These are phyloP conservation scores for Zarea fungicola DNA, from an alignment of 2,329 filamentous ascomycete species.

Conservation along the genomic window DNA sequence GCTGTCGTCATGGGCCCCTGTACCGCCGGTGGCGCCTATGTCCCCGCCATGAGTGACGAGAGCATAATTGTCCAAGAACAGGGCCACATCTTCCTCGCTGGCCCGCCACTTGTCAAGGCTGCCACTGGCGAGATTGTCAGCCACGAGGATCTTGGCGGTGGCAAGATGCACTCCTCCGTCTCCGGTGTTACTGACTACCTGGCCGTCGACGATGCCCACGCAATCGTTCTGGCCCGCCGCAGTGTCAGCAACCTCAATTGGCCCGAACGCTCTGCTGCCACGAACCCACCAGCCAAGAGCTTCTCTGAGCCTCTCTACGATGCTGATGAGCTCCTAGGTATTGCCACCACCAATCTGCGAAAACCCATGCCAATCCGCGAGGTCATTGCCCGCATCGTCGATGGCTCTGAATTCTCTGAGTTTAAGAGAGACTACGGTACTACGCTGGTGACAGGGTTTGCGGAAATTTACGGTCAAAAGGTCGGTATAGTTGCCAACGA, in stretches of 20 bases:
- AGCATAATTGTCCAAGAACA: slow-evolving; percentile 93
- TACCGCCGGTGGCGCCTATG: slow-evolving; percentile 92
- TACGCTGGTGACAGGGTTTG: slow-evolving; percentile 89
- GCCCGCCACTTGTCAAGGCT: slow-evolving; percentile 90
- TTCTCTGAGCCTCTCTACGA: slow-evolving; percentile 77
- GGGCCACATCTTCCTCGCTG: slow-evolving; percentile 95
- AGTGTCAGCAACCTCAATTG: slow-evolving; percentile 89
- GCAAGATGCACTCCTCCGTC: slow-evolving; percentile 81
- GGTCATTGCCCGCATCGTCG: slow-evolving; percentile 87
- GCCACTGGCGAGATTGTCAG: slow-evolving; percentile 90
- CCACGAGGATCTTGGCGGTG: slow-evolving; percentile 86
- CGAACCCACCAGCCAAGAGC: slow-evolving; percentile 31
- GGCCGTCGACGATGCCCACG: slow-evolving; percentile 89
- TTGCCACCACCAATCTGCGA: slow-evolving; percentile 85
- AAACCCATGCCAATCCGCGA: slow-evolving; percentile 82
- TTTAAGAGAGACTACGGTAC: slow-evolving; percentile 91
- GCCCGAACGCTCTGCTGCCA: slow-evolving; percentile 47
- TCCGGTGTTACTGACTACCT: slow-evolving; percentile 95
- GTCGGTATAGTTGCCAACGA: slow-evolving; percentile 96
- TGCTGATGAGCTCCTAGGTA: slow-evolving; percentile 74
- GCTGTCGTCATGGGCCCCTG: slow-evolving; percentile 96
- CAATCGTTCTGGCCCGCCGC: slow-evolving; percentile 75
- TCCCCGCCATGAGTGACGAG: slow-evolving; percentile 96
- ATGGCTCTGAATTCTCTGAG: slow-evolving; percentile 83
- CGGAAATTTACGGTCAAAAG: slow-evolving; percentile 79